A percentile compares a stretch with the other conserved stretches of the same genome.
Conservation (phyloP, 805 yeast genomes). For the Saccharomycopsis selenospora region DNA sequence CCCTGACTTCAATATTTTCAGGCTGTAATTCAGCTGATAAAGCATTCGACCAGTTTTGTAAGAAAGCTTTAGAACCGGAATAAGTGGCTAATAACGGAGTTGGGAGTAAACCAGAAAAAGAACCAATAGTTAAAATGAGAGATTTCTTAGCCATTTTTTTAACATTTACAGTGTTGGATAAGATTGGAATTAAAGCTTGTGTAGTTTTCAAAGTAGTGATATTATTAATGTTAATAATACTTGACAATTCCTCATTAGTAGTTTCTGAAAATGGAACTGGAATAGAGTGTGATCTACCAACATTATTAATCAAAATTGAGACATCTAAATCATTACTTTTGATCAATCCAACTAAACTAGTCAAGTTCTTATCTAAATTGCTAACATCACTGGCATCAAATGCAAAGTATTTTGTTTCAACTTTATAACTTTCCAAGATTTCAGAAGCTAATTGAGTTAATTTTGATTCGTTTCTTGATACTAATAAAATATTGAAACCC, state of each 20-base stretch:
- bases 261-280: slow-evolving; percentile 93
- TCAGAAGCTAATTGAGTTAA: slow-evolving; percentile 59
- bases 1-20: slow-evolving; percentile 74
- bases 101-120: slow-evolving; percentile 91
- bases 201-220: slow-evolving; percentile 79
- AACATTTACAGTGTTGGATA: slow-evolving; percentile 44
- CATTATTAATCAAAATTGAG: slow-evolving; percentile 80
- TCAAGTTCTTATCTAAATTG: slow-evolving; percentile 7
- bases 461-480: slow-evolving; percentile 78
- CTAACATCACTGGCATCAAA: slow-evolving; percentile 55
- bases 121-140: slow-evolving; percentile 88
- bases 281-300: slow-evolving; percentile 89
- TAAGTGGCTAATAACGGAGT: slow-evolving; percentile 89
- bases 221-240: slow-evolving; percentile 80
- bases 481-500: slow-evolving; percentile 77
- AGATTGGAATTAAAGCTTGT: slow-evolving; percentile 66
- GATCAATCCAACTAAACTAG: slow-evolving; percentile 5
- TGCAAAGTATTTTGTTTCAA: slow-evolving; percentile 59
- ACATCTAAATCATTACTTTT: slow-evolving; percentile 46
- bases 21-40: slow-evolving; percentile 75
- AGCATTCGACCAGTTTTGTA: slow-evolving; percentile 89
- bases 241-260: slow-evolving; percentile 59
- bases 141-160: slow-evolving; percentile 43
- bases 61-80: slow-evolving; percentile 92
- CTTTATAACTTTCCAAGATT: slow-evolving; percentile 51